Evolutionary conservation across 306 rosid species (phyloP).

Genomic region (Pyrus pyrifolia): DNA sequence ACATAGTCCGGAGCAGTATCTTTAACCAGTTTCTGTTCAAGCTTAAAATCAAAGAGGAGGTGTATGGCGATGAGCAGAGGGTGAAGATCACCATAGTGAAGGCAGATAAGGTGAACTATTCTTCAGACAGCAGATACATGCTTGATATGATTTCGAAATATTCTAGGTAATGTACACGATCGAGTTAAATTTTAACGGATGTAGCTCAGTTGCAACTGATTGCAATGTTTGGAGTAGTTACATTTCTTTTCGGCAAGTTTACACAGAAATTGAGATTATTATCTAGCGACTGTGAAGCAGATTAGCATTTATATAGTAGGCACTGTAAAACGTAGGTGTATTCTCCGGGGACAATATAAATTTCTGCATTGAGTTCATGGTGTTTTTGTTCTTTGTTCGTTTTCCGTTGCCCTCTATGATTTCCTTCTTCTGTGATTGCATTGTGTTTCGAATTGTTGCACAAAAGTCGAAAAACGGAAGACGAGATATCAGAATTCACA

Average conservation of each 20-base stretch:
- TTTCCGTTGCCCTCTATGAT: neutral
- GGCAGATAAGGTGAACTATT: constrained; percentile 68
- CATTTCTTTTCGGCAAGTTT: constrained; percentile 5
- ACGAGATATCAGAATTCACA: constrained; percentile 21
- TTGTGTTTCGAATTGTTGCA: neutral
- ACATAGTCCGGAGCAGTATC: constrained; percentile 55
- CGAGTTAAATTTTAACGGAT: neutral
- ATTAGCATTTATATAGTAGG: constrained; percentile 1
- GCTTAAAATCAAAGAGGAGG: constrained; percentile 87
- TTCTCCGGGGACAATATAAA: neutral
- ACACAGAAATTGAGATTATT: neutral
- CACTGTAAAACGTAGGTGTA: constrained; percentile 8
- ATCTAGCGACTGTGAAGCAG: neutral
- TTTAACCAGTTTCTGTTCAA: constrained; percentile 60
- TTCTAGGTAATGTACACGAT: constrained; percentile 26
- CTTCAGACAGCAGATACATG: constrained; percentile 63
- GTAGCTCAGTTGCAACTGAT: neutral
- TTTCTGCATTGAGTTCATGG: neutral
- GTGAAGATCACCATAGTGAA: constrained; percentile 80
- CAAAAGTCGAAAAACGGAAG: neutral
- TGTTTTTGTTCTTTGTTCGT: neutral
- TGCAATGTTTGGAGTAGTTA: neutral
- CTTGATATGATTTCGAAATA: constrained; percentile 56
- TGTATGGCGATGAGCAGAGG: constrained; percentile 81
- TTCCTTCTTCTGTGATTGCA: neutral